Conservation (phyloP, 2,329 filamentous ascomycete genomes). For the Trichoderma hamatum region DNA sequence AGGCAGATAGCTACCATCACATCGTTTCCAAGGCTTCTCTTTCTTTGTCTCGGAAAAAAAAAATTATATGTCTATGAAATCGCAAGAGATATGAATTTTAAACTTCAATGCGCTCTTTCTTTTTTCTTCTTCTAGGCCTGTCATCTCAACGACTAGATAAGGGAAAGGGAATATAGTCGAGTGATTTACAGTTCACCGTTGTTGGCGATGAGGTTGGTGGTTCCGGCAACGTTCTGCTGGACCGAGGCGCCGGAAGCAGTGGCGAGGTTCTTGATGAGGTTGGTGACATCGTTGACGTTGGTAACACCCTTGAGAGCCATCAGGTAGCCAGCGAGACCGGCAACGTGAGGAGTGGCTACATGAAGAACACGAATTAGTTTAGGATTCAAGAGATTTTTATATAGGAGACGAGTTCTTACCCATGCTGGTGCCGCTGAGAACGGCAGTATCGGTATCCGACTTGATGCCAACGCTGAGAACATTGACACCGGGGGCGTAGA, state of each 20-base stretch:
- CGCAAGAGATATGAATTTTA: neutral
- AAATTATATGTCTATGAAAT: slow-evolving; percentile 12
- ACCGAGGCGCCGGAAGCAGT: slow-evolving; percentile 50
- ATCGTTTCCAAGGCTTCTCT: slow-evolving; percentile 1
- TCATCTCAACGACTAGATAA: neutral
- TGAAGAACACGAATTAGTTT: neutral
- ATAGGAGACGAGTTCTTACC: slow-evolving; percentile 34
- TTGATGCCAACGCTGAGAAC: slow-evolving; percentile 57
- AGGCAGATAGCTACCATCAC: neutral
- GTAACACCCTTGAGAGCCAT: slow-evolving; percentile 58
- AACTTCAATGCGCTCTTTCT: neutral
- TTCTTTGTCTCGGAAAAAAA: neutral
- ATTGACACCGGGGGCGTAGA: slow-evolving; percentile 60
- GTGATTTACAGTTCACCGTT: slow-evolving; percentile 48
- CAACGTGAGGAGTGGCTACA: slow-evolving; percentile 64
- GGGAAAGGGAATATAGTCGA: neutral
- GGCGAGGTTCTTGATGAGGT: slow-evolving; percentile 59
- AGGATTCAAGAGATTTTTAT: neutral
- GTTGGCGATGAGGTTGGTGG: slow-evolving; percentile 59
- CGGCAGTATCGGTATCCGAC: slow-evolving; percentile 49
- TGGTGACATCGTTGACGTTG: slow-evolving; percentile 42
- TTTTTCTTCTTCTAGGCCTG: neutral
- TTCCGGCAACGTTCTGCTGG: slow-evolving; percentile 44
- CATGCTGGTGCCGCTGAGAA: slow-evolving; percentile 63
- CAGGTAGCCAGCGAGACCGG: slow-evolving; percentile 69